Evolutionary conservation across 78 protist species (phyloP).

Genomic region (Cavenderia fasciculata): DNA sequence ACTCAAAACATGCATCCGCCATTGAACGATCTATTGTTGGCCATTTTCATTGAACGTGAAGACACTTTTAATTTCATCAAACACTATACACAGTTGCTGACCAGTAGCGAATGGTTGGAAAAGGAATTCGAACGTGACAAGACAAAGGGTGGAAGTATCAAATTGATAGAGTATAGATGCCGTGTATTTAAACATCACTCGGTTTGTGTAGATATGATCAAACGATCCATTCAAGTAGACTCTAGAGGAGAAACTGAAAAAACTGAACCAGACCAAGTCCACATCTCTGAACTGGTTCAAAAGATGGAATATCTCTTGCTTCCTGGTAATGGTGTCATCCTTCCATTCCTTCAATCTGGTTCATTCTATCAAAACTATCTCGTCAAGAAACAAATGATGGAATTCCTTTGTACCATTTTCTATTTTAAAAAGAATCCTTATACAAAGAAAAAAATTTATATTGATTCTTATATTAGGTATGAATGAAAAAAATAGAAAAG

Average conservation of each 20-base stretch:
- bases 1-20: slow-evolving; percentile 65
- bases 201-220: slow-evolving; percentile 72
- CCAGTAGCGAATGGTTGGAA: slow-evolving; percentile 37
- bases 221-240: slow-evolving; percentile 9
- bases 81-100: slow-evolving; percentile 50
- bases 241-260: not conserved
- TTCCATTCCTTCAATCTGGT: slow-evolving; percentile 48
- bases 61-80: slow-evolving; percentile 63
- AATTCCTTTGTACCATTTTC: slow-evolving; percentile 38
- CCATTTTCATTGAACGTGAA: slow-evolving; percentile 57
- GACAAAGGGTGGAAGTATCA: not conserved
- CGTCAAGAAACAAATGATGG: slow-evolving; percentile 55
- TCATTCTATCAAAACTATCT: not conserved
- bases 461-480: slow-evolving; percentile 80
- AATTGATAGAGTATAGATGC: slow-evolving; percentile 28
- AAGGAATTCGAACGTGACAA: slow-evolving; percentile 19
- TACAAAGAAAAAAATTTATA: slow-evolving; percentile 59
- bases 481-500: not conserved
- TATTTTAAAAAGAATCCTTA: slow-evolving; percentile 58
- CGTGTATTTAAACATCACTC: slow-evolving; percentile 46
- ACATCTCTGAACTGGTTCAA: slow-evolving; percentile 16
- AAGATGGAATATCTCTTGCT: slow-evolving; percentile 60
- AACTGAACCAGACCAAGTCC: not conserved
- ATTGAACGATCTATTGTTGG: slow-evolving; percentile 41
- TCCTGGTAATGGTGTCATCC: slow-evolving; percentile 53